These are phyloP conservation scores for Penicillium sumatraense DNA, from an alignment of 2,329 filamentous ascomycete genomes.

Conservation along the genomic window DNA sequence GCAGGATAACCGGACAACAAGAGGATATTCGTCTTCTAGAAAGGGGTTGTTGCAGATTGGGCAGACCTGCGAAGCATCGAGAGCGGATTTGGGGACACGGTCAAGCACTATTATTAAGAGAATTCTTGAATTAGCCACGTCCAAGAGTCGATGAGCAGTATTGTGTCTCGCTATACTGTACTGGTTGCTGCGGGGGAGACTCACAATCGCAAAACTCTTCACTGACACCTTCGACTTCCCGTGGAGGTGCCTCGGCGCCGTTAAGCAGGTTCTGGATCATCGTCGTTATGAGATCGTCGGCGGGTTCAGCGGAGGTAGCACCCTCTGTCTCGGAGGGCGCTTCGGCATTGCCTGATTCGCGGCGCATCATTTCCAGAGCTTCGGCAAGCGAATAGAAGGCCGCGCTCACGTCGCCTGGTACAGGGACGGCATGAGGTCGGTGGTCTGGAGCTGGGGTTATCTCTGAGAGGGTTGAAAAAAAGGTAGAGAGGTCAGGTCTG, in stretches of 20 bases:
- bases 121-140: neutral
- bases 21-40: constrained; percentile 66
- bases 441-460: constrained; percentile 57
- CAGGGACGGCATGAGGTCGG: constrained; percentile 63
- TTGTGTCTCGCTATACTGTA: no score
- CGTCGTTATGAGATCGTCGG: constrained; percentile 53
- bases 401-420: constrained; percentile 64
- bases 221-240: constrained; percentile 63
- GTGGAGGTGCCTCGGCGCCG: constrained; percentile 63
- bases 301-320: constrained; percentile 26
- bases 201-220: constrained; percentile 63
- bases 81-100: constrained; percentile 59
- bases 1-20: constrained; percentile 66
- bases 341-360: constrained; percentile 38
- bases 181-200: constrained; percentile 5
- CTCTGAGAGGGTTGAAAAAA: constrained; percentile 65
- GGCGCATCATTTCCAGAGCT: constrained; percentile 63
- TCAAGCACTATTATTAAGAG: constrained; percentile 53
- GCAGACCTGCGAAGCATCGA: constrained; percentile 59
- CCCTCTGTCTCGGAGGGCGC: constrained; percentile 17
- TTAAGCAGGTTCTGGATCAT: constrained; percentile 62
- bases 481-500: constrained; percentile 67
- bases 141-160: no score
- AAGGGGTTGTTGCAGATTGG: constrained; percentile 66
- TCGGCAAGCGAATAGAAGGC: constrained; percentile 65